phyloP scores from a whole-genome alignment of 192 early-diverging fungal species.

The Chytriomyces sp. region DNA sequence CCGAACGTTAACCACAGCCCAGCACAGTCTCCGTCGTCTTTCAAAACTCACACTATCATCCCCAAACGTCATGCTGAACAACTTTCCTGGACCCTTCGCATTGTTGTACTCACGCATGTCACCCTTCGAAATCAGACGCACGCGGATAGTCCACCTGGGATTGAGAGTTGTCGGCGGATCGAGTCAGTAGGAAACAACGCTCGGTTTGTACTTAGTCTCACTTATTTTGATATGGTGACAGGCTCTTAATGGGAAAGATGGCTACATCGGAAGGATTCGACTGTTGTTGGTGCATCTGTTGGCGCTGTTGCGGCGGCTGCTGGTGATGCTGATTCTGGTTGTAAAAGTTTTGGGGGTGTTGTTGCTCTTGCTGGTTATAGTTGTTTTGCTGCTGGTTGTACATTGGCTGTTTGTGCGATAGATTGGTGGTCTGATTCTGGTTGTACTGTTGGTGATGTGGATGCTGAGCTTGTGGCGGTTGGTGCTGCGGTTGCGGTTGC shows the following conservation, averaged over 20 bases:
- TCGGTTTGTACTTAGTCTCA: too few relatives aligned
- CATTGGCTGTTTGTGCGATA: too few relatives aligned
- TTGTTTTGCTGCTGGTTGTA: conserved; percentile 9
- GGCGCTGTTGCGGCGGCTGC: conserved; percentile 27
- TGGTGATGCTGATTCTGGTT: conserved; percentile 37
- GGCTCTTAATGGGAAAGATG: conserved; percentile 66
- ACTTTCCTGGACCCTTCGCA: conserved; percentile 71
- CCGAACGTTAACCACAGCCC: too few relatives aligned
- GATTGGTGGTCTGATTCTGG: conserved; percentile 24
- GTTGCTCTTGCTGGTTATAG: conserved; percentile 14
- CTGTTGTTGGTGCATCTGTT: conserved; percentile 19
- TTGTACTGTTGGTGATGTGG: conserved; percentile 35
- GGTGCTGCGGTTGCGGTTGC: conserved; percentile 18
- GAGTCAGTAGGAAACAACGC: background rate
- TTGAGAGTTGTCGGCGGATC: background rate
- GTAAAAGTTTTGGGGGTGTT: conserved; percentile 30
- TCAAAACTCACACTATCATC: conserved; percentile 76
- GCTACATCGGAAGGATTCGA: conserved; percentile 30
- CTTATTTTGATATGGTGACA: conserved; percentile 90
- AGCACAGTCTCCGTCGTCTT: background rate
- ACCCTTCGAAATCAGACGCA: conserved; percentile 82
- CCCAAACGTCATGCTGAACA: conserved; percentile 86
- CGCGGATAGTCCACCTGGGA: conserved; percentile 89
- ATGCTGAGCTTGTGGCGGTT: conserved; percentile 38
- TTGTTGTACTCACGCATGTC: conserved; percentile 83